These are phyloP conservation scores for Phytophthora multivora DNA, from an alignment of 352 stramenopile genomes.

Conservation along the genomic window DNA sequence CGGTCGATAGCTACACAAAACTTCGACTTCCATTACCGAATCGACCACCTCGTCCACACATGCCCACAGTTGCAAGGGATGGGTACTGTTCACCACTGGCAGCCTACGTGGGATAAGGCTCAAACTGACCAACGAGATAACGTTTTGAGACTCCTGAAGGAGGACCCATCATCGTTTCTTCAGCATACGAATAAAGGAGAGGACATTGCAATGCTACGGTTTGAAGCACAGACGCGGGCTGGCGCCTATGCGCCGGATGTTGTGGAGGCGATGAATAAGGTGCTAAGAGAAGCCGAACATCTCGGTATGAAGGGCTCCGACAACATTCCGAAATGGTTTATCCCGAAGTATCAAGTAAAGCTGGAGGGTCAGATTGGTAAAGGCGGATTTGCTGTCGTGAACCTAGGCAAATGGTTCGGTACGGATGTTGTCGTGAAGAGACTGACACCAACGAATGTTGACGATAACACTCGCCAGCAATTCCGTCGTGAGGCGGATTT, in stretches of 20 bases:
- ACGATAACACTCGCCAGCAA: constrained; percentile 14
- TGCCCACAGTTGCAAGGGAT: constrained; percentile 17
- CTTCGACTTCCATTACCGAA: constrained; percentile 26
- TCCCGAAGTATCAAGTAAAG: constrained; percentile 27
- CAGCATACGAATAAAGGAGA: constrained; percentile 10
- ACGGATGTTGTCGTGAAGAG: constrained; percentile 35
- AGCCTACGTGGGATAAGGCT: constrained; percentile 35
- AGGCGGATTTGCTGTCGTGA: constrained; percentile 29
- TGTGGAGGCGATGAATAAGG: constrained; percentile 25
- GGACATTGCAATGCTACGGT: constrained; percentile 27
- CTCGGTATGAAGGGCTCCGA: constrained; percentile 21
- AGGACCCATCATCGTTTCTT: constrained; percentile 23
- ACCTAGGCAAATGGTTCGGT: constrained; percentile 31
- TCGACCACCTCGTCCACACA: constrained; percentile 22
- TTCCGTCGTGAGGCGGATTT: constrained; percentile 32
- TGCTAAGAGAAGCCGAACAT: constrained; percentile 23
- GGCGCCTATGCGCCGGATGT: constrained; percentile 25
- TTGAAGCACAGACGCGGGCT: constrained; percentile 31
- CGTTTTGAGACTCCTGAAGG: constrained; percentile 21
- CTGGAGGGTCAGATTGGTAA: constrained; percentile 19
- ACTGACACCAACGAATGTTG: constrained; percentile 14
- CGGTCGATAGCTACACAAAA: constrained; percentile 27
- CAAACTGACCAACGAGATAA: constrained; percentile 16
- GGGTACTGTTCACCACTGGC: constrained; percentile 24
- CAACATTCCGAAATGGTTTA: constrained; percentile 34